These are phyloP conservation scores for Abrus precatorius DNA, from an alignment of 306 rosid genomes.

Conservation along the genomic window DNA sequence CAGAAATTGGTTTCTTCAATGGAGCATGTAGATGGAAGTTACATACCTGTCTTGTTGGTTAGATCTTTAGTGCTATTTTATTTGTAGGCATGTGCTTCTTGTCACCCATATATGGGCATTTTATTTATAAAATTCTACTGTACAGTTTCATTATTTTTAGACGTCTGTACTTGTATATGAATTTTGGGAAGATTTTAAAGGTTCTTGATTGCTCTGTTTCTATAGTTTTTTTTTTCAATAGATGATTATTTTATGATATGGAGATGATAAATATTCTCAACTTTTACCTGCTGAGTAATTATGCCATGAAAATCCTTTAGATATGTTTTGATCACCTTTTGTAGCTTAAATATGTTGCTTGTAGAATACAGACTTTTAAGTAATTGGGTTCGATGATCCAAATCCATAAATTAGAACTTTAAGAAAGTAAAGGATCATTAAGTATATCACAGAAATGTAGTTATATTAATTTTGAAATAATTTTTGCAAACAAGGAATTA, in stretches of 20 bases:
- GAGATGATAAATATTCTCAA: conserved; percentile 20
- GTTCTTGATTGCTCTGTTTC: conserved; percentile 36
- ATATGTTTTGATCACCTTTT: background rate
- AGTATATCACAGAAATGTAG: background rate
- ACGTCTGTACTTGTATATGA: conserved; percentile 50
- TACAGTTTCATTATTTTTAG: conserved; percentile 50
- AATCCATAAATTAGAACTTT: background rate
- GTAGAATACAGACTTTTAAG: background rate
- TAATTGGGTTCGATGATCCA: background rate
- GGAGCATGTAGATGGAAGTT: conserved; percentile 36
- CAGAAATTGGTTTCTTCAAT: conserved; percentile 28
- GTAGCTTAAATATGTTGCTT: conserved; percentile 24
- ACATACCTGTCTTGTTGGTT: conserved; percentile 30
- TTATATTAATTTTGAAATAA: conserved; percentile 12
- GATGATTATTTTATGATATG: conserved; percentile 9
- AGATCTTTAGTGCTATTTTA: conserved; percentile 35
- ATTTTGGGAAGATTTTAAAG: conserved; percentile 49
- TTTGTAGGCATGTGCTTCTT: conserved; percentile 47
- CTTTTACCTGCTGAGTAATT: background rate
- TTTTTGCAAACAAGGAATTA: conserved; percentile 2
- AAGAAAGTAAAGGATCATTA: conserved; percentile 24
- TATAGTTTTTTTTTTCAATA: conserved; percentile 6
- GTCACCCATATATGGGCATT: conserved; percentile 38
- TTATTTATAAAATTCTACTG: conserved; percentile 24
- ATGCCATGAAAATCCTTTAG: conserved; percentile 32